A percentile compares a stretch with the other conserved stretches of the same genome.
These are phyloP conservation scores for Pisolithus thermaeus DNA, from an alignment of 1,284 basidiomycete species.

Conservation along the genomic window DNA sequence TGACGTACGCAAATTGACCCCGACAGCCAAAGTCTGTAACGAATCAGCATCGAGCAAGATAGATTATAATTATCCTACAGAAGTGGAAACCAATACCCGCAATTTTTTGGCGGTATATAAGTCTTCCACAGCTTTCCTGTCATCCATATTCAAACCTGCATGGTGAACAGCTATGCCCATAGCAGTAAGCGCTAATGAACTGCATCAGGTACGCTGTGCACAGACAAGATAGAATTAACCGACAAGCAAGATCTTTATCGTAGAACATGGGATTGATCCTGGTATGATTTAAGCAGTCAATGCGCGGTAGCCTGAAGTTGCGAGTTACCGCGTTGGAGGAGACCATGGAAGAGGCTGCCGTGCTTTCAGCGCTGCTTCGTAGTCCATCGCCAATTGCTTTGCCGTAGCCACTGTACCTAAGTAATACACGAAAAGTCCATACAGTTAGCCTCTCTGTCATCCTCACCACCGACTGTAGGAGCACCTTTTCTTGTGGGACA, in stretches of 20 bases:
- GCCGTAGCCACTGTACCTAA: conserved; percentile 65
- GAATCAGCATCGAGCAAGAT: conserved; percentile 7
- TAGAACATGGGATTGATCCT: conserved; percentile 53
- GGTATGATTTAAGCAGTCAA: conserved; percentile 7
- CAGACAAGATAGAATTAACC: conserved; percentile 9
- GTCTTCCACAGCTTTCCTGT: conserved; percentile 66
- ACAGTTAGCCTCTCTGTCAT: background rate
- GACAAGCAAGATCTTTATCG: conserved; percentile 60
- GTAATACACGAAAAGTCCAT: background rate
- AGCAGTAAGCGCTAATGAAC: conserved; percentile 45
- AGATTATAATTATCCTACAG: conserved; percentile 38
- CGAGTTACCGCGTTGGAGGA: conserved; percentile 42
- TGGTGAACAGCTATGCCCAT: conserved; percentile 83
- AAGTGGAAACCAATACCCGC: conserved; percentile 68
- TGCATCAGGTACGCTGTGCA: conserved; percentile 2
- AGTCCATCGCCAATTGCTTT: conserved; percentile 68
- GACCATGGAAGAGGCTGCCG: conserved; percentile 61
- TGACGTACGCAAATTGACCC: conserved; percentile 77
- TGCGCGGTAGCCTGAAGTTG: background rate
- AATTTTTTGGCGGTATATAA: conserved; percentile 62
- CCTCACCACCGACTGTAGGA: background rate
- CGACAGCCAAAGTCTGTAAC: conserved; percentile 75
- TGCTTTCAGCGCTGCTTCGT: conserved; percentile 47
- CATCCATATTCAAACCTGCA: conserved; percentile 72
- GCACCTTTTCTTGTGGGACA: conserved; percentile 80